Evolutionary conservation across 768 basidiomycete genomes (phyloP).

Genomic region (Phallus indusiatus): DNA sequence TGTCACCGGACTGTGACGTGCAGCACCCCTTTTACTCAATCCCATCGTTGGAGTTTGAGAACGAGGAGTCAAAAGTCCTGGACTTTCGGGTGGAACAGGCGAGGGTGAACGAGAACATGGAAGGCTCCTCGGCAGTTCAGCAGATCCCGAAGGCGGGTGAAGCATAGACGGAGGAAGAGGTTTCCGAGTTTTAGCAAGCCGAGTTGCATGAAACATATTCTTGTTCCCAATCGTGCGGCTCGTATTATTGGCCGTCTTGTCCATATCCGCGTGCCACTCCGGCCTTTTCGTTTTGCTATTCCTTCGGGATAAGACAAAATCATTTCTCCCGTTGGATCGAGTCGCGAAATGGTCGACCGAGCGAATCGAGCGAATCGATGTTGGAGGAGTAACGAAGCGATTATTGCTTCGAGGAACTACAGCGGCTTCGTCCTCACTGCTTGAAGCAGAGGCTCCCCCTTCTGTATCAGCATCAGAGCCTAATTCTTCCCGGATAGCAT

Average conservation of each 20-base stretch:
- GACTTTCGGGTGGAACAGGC: no score
- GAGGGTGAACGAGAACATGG: no score
- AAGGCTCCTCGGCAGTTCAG: no score
- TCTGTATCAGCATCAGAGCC: constrained; percentile 23
- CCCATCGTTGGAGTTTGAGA: background rate
- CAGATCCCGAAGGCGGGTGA: background rate
- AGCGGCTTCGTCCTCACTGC: constrained; percentile 34
- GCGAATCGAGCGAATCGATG: constrained; percentile 6
- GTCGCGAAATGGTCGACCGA: background rate
- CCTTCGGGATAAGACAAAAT: background rate
- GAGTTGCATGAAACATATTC: background rate
- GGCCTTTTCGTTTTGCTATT: background rate
- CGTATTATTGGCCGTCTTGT: background rate
- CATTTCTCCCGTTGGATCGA: background rate
- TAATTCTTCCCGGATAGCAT: constrained; percentile 43
- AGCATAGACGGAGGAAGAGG: constrained; percentile 2
- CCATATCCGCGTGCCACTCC: background rate
- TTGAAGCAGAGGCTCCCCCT: constrained; percentile 21
- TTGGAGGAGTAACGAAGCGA: constrained; percentile 20
- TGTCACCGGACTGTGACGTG: background rate
- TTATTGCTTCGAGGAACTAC: no score
- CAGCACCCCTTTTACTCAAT: no score
- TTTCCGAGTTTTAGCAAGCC: background rate
- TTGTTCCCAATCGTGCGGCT: constrained; percentile 1
- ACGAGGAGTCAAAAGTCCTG: background rate